phyloP scores from a whole-genome alignment of 192 early-diverging fungal species.

The Rhizophlyctis rosea region DNA sequence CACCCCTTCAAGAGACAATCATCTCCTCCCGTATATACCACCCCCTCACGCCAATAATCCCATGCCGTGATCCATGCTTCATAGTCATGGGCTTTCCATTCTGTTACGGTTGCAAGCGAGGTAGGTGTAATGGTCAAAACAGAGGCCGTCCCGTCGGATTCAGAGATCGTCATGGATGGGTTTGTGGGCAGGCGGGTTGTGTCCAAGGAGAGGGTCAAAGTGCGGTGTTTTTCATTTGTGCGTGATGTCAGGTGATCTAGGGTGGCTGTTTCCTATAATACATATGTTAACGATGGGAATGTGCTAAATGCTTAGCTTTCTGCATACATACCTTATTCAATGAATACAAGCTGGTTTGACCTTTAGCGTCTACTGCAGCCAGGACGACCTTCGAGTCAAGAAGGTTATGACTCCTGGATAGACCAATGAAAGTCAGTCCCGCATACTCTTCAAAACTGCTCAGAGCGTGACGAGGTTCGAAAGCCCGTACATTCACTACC shows the following conservation, averaged over 20 bases:
- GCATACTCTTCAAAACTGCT: too few species aligned
- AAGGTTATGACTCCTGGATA: too few species aligned
- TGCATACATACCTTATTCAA: conserved; percentile 9
- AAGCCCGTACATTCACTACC: too few species aligned
- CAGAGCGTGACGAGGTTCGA: too few species aligned
- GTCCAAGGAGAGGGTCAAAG: conserved; percentile 83
- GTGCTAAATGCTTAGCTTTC: neutral
- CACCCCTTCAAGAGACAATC: conserved; percentile 84
- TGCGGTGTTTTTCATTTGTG: conserved; percentile 25
- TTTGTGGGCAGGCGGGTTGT: conserved; percentile 71
- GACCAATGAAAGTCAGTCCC: too few species aligned
- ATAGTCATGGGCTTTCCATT: conserved; percentile 82
- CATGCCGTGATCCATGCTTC: conserved; percentile 95
- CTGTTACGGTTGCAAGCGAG: conserved; percentile 26
- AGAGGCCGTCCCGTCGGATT: conserved; percentile 72
- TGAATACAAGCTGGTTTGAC: conserved; percentile 22
- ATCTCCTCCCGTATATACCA: conserved; percentile 85
- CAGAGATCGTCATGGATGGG: too few species aligned
- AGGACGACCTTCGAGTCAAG: too few species aligned
- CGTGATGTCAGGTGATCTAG: conserved; percentile 6
- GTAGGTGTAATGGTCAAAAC: conserved; percentile 48
- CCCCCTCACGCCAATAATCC: conserved; percentile 70
- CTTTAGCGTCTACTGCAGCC: conserved; percentile 31
- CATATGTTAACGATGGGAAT: neutral
- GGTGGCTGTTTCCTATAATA: neutral